Evolutionary conservation across 306 rosid genomes (phyloP).

Genomic region (Crotalaria pallida): DNA sequence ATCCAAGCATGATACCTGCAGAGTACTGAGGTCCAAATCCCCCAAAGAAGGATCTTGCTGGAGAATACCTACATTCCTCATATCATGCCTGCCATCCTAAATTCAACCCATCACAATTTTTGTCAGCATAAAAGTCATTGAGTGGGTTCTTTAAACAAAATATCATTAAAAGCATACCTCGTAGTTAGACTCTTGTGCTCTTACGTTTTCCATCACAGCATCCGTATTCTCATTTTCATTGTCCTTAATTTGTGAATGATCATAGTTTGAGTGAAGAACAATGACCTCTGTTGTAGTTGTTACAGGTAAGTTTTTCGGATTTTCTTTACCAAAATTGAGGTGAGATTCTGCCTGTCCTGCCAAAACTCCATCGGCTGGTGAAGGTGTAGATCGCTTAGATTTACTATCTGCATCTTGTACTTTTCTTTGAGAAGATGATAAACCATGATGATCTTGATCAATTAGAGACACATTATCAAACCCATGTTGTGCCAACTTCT

Average conservation of each 20-base stretch:
- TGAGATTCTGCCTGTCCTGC: conserved; percentile 36
- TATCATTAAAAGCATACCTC: conserved; percentile 37
- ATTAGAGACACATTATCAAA: conserved; percentile 60
- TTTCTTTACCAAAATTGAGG: conserved; percentile 43
- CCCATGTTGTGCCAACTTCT: conserved; percentile 66
- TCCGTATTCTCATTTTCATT: conserved; percentile 52
- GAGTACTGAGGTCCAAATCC: conserved; percentile 54
- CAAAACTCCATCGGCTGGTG: conserved; percentile 32
- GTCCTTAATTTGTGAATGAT: conserved; percentile 40
- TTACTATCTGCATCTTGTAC: conserved; percentile 31
- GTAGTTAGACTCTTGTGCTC: conserved; percentile 40
- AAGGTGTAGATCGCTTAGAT: conserved; percentile 33
- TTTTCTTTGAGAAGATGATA: conserved; percentile 41
- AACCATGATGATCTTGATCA: conserved; percentile 69
- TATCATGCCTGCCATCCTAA: conserved; percentile 55
- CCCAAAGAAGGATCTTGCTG: conserved; percentile 46
- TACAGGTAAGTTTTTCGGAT: conserved; percentile 35
- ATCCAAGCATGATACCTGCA: conserved; percentile 54
- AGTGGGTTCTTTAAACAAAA: not conserved
- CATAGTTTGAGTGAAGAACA: conserved; percentile 38
- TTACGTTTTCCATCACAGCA: conserved; percentile 40
- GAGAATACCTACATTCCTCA: conserved; percentile 37
- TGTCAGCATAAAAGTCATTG: conserved; percentile 20
- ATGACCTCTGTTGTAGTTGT: conserved; percentile 28
- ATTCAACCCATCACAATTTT: conserved; percentile 15